Base-by-base conservation (phyloP, 2,329 filamentous ascomycete genomes). In the Periconia sp. region DNA sequence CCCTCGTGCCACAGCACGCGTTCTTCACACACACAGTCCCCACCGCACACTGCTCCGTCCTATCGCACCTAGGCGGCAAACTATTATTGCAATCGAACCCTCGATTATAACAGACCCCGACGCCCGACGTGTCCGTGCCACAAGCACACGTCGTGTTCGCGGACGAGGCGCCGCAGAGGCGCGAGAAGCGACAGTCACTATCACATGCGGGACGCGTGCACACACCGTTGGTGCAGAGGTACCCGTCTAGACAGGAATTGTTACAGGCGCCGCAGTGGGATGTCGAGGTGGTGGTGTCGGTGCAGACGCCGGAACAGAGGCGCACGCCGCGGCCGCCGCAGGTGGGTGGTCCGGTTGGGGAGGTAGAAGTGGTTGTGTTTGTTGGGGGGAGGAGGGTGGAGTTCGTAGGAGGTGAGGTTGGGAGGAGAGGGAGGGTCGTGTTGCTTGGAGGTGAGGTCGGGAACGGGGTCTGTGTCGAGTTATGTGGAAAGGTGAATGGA, bases 151-250 rank as follows among this genome's bases (percentile, higher is more conserved):
- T 53, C 27, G 40, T 35, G 8, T 49, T 49, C 14, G 35, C 33
- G 13, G 33, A 37, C 42, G 52, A 47, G 14, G 55, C 19, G 18
- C 63, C 60, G 59, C 70, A 74, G n/a, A 58, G 45, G 9, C 59
- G 57, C 20, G 62, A 55, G n/a, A 59, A 60, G 11, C 51, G 49
- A 57, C 70, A 73, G 30, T 51, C 52, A 1, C 65, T 68, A 51
- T 71, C 62, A 56, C 71, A 74, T 10, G 62, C 50, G 10, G 51
- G 53, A 1, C 60, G 62, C 9, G 61, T 61, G 54, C 71, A 74
- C 0, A 71, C 67, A 15, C 71, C 71, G 52, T 74, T 74, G n/a
- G 61, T 57, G 48, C 71, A 74, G 14, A 50, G 42, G 18, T 54
- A 59, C 6, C 60, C 63, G 2, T 43, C 18, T 2, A 56, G 47